Base-by-base conservation (phyloP, 495 filamentous ascomycete species). In the Amphirosellinia nigrospora region DNA sequence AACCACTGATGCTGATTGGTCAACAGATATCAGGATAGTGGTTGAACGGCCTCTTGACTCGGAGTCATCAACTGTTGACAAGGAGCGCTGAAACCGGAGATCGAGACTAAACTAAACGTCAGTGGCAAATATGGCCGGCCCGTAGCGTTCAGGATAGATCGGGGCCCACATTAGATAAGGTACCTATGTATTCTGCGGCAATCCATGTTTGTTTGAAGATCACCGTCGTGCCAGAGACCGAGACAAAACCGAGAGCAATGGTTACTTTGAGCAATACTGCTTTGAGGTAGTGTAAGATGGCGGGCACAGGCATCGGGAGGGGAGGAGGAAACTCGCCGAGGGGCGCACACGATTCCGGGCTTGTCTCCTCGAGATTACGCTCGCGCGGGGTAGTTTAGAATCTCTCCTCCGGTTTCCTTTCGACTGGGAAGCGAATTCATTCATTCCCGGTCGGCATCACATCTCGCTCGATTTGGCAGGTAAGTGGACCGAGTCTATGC, bases 1-100 rank as follows among this genome's bases (percentile, higher is more conserved):
- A 82, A n/a, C n/a, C 80, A 82, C 81, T 81, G 78, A 8, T 16
- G 19, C 2, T 58, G 30, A 21, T 34, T 21, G 16, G 19, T 36
- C 2, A 8, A 36, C 16, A 9, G 13, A 28, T 4, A 5, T 13
- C 11, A 7, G 13, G 0, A 30, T 5, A 11, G 9, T 10, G 23
- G 23, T 23, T 26, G 21, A 28, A 26, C 13, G 26, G 3, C 10
- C 11, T 23, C 48, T 15, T 52, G 2, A 1, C 48, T 11, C 48
- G 2, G 7, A 28, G 21, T 28, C 43, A 13, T 52, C 21, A 28
- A 41, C 39, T 13, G 39, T 41, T 13, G 39, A 39, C 36, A 10
- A 39, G 13, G 4, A 5, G 8, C 26, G 23, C 26, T 26, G 50
- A 53, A 16, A 13, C 4, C 26, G 0, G 26, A 26, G 26, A 15